These are phyloP conservation scores for Eimeria sp. DNA, from an alignment of 169 alveolate genomes.

Conservation along the genomic window DNA sequence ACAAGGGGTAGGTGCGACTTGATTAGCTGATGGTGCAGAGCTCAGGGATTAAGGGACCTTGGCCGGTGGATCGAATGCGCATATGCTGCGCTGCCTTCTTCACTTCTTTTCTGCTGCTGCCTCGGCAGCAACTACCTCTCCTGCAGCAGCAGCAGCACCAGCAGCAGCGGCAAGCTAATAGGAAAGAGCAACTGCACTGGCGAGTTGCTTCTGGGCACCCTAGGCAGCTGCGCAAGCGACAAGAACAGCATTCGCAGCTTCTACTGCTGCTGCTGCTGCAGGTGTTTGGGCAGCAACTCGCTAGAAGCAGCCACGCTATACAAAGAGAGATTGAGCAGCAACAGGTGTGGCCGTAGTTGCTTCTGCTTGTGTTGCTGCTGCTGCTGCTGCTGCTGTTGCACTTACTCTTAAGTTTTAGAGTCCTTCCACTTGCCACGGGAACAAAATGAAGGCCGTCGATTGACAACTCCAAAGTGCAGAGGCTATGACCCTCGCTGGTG, in stretches of 20 bases:
- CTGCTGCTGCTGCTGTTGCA: slow-evolving; percentile 14
- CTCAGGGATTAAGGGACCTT: too few relatives aligned
- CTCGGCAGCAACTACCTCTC: not conserved
- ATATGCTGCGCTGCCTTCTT: not conserved
- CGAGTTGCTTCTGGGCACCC: not conserved
- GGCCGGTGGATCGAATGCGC: too few relatives aligned
- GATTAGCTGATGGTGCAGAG: too few relatives aligned
- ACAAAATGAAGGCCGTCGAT: slow-evolving; percentile 46
- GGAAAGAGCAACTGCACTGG: not conserved
- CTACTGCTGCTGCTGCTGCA: not conserved
- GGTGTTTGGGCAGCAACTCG: not conserved
- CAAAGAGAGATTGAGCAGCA: not conserved
- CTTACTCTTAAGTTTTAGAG: not conserved
- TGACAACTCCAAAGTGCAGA: not conserved
- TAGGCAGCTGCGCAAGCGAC: not conserved
- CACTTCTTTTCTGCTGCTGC: not conserved
- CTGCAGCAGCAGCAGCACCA: slow-evolving; percentile 11
- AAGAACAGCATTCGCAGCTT: not conserved
- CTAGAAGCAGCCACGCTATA: not conserved
- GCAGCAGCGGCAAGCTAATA: not conserved
- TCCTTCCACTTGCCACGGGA: slow-evolving; percentile 28
- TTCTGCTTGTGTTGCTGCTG: not conserved
- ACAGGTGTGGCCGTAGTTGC: not conserved
- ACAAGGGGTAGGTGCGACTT: too few relatives aligned
- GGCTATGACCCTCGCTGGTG: slow-evolving; percentile 16